phyloP scores from a whole-genome alignment of 352 stramenopile species.

The Globisporangium cylindrosporum region DNA sequence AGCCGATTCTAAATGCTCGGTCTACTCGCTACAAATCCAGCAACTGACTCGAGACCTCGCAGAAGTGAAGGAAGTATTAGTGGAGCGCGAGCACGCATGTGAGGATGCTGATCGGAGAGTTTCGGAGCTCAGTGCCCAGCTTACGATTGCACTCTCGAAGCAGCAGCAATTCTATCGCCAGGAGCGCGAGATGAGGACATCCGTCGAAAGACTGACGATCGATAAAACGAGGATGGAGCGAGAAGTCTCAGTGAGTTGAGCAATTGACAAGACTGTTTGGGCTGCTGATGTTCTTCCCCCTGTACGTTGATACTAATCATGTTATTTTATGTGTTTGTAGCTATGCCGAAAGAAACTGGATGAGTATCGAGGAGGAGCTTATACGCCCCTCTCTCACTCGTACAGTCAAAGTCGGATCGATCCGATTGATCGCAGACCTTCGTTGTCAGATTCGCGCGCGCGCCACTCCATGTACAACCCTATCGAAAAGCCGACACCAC shows the following conservation, averaged over 20 bases:
- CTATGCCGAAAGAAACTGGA: slow-evolving; percentile 52
- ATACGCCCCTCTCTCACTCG: slow-evolving; percentile 23
- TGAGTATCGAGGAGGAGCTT: slow-evolving; percentile 53
- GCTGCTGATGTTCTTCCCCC: too few relatives aligned
- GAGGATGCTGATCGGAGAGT: slow-evolving; percentile 73
- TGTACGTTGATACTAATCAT: background rate
- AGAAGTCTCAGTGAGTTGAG: slow-evolving; percentile 38
- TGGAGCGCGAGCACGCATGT: slow-evolving; percentile 59
- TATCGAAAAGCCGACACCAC: slow-evolving; percentile 21
- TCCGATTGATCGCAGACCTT: slow-evolving; percentile 5
- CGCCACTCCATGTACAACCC: slow-evolving; percentile 21
- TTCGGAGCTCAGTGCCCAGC: slow-evolving; percentile 58
- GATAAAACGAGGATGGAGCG: slow-evolving; percentile 66
- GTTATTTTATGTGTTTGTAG: slow-evolving; percentile 18
- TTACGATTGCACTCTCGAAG: slow-evolving; percentile 66
- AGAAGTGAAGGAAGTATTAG: slow-evolving; percentile 51
- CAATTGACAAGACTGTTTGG: background rate
- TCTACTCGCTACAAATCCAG: slow-evolving; percentile 50
- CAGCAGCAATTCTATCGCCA: slow-evolving; percentile 74
- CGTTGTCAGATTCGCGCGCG: slow-evolving; percentile 10
- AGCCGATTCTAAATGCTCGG: slow-evolving; percentile 37
- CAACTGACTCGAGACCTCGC: slow-evolving; percentile 51
- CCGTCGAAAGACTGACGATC: slow-evolving; percentile 55
- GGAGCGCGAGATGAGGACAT: slow-evolving; percentile 60
- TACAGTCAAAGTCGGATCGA: slow-evolving; percentile 9